phyloP scores from a whole-genome alignment of 768 basidiomycete species.

The Lactarius tabidus region DNA sequence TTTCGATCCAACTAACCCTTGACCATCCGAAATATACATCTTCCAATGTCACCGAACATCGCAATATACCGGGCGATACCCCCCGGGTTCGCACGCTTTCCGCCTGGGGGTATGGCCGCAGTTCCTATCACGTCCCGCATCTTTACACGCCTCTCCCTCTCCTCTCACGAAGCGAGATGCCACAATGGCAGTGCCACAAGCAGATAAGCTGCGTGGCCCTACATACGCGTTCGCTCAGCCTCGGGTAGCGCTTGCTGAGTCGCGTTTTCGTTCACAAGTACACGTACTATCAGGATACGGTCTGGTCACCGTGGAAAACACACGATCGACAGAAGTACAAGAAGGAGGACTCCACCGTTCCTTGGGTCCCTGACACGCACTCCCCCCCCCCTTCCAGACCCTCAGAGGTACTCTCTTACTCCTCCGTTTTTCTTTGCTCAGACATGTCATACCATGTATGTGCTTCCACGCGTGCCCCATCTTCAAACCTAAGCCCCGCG shows the following conservation, averaged over 20 bases:
- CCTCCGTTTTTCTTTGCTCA: neutral
- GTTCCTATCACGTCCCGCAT: neutral
- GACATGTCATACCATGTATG: neutral
- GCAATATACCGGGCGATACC: neutral
- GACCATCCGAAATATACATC: neutral
- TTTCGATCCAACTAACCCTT: conserved; percentile 3
- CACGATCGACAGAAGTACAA: conserved; percentile 8
- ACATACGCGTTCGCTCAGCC: conserved; percentile 10
- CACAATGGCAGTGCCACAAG: conserved; percentile 22
- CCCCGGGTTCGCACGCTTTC: neutral
- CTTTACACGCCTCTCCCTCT: neutral
- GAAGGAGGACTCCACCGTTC: conserved; percentile 4
- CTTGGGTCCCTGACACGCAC: neutral
- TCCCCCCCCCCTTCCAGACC: neutral
- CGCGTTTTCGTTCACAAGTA: conserved; percentile 13
- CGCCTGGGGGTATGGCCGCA: neutral
- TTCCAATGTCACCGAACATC: conserved; percentile 9
- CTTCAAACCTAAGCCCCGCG: neutral
- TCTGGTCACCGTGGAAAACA: conserved; percentile 14
- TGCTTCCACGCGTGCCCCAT: no score
- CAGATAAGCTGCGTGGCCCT: conserved; percentile 5
- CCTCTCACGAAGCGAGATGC: conserved; percentile 1
- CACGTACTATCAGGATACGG: conserved; percentile 25
- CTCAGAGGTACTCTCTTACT: neutral
- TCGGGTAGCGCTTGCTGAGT: conserved; percentile 7